These are phyloP conservation scores for Cytospora paraplurivora DNA, from an alignment of 2,329 filamentous ascomycete genomes.

Conservation along the genomic window DNA sequence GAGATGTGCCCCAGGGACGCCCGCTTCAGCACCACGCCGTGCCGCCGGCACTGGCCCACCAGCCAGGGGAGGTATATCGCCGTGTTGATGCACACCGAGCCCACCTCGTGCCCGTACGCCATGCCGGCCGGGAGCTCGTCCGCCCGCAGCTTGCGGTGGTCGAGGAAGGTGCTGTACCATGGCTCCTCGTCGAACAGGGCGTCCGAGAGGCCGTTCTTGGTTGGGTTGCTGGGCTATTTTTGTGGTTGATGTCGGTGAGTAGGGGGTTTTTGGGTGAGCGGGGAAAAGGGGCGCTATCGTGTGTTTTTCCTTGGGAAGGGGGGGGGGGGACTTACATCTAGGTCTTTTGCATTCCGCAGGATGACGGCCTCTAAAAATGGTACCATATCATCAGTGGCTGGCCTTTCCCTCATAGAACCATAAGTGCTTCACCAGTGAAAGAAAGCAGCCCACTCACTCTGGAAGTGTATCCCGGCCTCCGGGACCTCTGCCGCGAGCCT, in stretches of 20 bases:
- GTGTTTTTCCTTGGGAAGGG: too few relatives aligned
- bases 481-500: conserved; percentile 65
- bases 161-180: conserved; percentile 73
- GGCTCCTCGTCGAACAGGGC: conserved; percentile 68
- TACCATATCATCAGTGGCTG: not conserved
- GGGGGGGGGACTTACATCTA: conserved; percentile 34
- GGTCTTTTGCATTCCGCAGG: conserved; percentile 64
- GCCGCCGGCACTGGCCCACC: conserved; percentile 73
- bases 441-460: conserved; percentile 51
- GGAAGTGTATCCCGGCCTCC: conserved; percentile 80
- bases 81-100: conserved; percentile 88
- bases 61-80: conserved; percentile 87
- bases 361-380: conserved; percentile 50
- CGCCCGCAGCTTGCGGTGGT: conserved; percentile 65
- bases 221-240: not conserved
- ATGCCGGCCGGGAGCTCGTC: conserved; percentile 63
- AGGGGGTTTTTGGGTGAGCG: too few relatives aligned
- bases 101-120: conserved; percentile 75
- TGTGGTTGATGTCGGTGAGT: not conserved
- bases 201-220: conserved; percentile 55
- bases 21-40: conserved; percentile 69
- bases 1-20: conserved; percentile 68
- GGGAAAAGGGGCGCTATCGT: too few relatives aligned
- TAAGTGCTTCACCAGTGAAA: too few relatives aligned
- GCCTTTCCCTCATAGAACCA: not conserved